Base-by-base conservation (phyloP, 371 early-diverging fungal genomes). In the Mortierella sp. region DNA sequence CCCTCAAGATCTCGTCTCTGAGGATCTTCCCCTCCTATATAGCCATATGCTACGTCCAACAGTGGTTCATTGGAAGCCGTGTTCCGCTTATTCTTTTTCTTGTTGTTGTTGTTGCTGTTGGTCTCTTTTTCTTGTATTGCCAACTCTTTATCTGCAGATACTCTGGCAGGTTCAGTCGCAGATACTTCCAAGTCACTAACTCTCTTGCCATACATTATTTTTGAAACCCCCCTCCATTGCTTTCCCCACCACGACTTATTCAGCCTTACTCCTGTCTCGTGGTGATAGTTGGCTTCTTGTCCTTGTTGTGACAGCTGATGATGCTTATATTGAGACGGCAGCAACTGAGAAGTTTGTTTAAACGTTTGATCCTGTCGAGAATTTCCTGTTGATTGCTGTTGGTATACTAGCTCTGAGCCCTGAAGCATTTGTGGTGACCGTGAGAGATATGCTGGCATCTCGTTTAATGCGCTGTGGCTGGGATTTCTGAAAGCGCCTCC, bases 301-400 rank as follows among this genome's bases (percentile, higher is more conserved):
- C 12, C 28, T 17, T 45, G 62, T 43, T 56, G 55, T 28, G 15
- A 17, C 49, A 47, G 47, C 31, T 56, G 32, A 47, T 37, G 31
- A 51, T 67, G 59, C 10, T 34, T 47, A 31, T 69, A 55, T 23
- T 65, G 45, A 2, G 49, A 17, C 1, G 64, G 75, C 8, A 57
- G 22, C 31, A 74, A 6, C 29, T 68, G 68, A 0, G 75, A 68
- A 0, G 75, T 68, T 15, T 68, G 75, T 55, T 74, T 68, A 45
- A 74, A 28, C 60, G 43, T 53, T 29, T 63, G 56, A 13, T 72
- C 67, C 28, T 57, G 67, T 17, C 56, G 55, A 26, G 53, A 34
- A 13, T 35, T 34, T 23, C 55, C 51, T 17, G 22, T 28, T n/a
- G 28, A 15, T 29, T 61, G 40, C 3, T 68, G 51, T 1, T 62